Conservation (phyloP, 805 yeast species). For the Metschnikowia reukaufii region DNA sequence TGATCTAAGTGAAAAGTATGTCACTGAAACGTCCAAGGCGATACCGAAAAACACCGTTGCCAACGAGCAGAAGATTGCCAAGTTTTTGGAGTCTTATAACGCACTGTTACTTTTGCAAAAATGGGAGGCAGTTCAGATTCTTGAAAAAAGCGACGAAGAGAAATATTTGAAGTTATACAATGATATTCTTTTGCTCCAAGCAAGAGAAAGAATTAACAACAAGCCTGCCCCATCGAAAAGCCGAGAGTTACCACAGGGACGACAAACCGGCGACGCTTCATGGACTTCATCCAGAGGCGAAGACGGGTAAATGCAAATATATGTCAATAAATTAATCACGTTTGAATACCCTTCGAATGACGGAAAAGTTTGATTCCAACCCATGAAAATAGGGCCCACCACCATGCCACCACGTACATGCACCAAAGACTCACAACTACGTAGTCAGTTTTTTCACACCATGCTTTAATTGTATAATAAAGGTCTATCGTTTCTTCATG, state of each 20-base stretch:
- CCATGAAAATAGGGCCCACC: slow-evolving; percentile 79
- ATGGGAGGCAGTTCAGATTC: slow-evolving; percentile 10
- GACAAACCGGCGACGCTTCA: slow-evolving; percentile 73
- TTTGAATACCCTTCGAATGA: slow-evolving; percentile 66
- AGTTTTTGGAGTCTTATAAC: slow-evolving; percentile 9
- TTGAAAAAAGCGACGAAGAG: slow-evolving; percentile 3
- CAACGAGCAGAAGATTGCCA: slow-evolving; percentile 9
- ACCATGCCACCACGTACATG: slow-evolving; percentile 42
- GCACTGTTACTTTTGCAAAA: slow-evolving; percentile 10
- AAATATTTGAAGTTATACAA: slow-evolving; percentile 12
- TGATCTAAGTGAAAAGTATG: slow-evolving; percentile 73
- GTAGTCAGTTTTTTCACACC: slow-evolving; percentile 28
- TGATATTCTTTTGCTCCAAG: slow-evolving; percentile 16
- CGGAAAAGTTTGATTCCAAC: slow-evolving; percentile 76
- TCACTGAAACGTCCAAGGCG: slow-evolving; percentile 36
- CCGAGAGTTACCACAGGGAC: slow-evolving; percentile 38
- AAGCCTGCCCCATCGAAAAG: slow-evolving; percentile 24
- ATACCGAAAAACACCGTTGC: slow-evolving; percentile 20
- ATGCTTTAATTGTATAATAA: slow-evolving; percentile 14
- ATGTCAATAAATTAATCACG: slow-evolving; percentile 1
- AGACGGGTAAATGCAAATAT: slow-evolving; percentile 10
- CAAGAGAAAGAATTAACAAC: slow-evolving; percentile 20
- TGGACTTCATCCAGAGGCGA: slow-evolving; percentile 87
- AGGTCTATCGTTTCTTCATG: slow-evolving; percentile 12
- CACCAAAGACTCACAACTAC: slow-evolving; percentile 39